Evolutionary conservation across 1,284 basidiomycete genomes (phyloP), one percentile per base, ranked within the genome.

Genomic region (Moniliophthora roreri): DNA sequence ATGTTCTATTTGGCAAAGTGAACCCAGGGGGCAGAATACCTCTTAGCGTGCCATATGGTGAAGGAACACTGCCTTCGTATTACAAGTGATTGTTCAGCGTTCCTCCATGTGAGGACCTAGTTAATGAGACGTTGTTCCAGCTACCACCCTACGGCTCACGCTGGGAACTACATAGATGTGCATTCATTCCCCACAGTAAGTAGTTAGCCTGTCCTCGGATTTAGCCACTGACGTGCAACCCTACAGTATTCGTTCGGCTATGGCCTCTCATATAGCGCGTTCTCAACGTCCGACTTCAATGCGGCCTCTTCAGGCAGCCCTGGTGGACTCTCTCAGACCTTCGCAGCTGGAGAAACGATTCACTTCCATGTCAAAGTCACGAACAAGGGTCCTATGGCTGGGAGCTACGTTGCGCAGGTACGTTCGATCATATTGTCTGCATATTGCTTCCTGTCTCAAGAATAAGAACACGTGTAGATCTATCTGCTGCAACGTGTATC

Each of bases 1-100:
- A 68, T 21, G 60, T 64, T 16, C 53, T 68, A 11, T 66, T 66
- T 48, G 66, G 66, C 10, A 52, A 60, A 24, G 61, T 62, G 54
- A 66, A 63, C 45, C 66, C 66, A 10, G 66, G 65, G 21, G 66
- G 60, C 5, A 58, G 65, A 13, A 57, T 68, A 9, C 61, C 66
- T 2, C 48, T 68, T 6, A 65, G 64, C 45, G 61, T 68, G 5
- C 66, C 66, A 3, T 63, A 58, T 21, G 53, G 60, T 45, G 61
- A 57, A 34, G 61, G 57, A 37, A 57, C 61, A 9, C 57, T 68
- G 26, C 66, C 66, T 1, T 59, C 55, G 10, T 63, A 63, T 41
- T 68, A 68, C 54, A 68, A 68, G 64, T 63, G 28, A 15, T 57
- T 54, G 16, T 18, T 34, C 35, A 32, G 11, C 11, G 28, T 24